Conservation (phyloP, 2,329 filamentous ascomycete species). For the Chaetomium olivaceum region DNA sequence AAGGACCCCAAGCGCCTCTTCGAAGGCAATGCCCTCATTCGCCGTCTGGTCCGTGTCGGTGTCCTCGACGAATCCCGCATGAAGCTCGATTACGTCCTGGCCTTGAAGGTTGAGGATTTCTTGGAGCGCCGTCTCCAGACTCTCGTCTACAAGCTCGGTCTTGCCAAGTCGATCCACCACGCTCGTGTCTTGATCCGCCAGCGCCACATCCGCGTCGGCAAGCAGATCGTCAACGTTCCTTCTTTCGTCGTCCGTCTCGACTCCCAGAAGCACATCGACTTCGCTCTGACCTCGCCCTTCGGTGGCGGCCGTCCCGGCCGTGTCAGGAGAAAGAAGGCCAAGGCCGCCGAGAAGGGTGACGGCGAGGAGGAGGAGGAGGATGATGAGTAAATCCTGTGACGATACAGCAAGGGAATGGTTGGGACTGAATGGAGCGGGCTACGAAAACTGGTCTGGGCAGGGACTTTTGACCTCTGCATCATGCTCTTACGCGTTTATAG, state of each 20-base stretch:
- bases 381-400: slow-evolving; percentile 59
- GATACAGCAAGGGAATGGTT: slow-evolving; percentile 28
- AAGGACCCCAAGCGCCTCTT: slow-evolving; percentile 99
- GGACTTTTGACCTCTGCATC: slow-evolving; percentile 31
- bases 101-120: slow-evolving; percentile 99
- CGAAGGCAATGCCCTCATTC: slow-evolving; percentile 99
- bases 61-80: slow-evolving; percentile 99
- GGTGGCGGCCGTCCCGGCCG: slow-evolving; percentile 95
- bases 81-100: slow-evolving; percentile 99
- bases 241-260: slow-evolving; percentile 99
- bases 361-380: slow-evolving; percentile 84
- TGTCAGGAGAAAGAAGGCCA: slow-evolving; percentile 99
- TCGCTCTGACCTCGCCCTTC: slow-evolving; percentile 94
- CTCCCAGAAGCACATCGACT: slow-evolving; percentile 99
- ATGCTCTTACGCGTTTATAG: slow-evolving; percentile 34
- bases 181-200: slow-evolving; percentile 99
- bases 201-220: slow-evolving; percentile 99
- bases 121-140: slow-evolving; percentile 99
- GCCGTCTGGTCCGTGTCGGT: slow-evolving; percentile 98
- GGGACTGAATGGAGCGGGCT: slow-evolving; percentile 31
- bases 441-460: slow-evolving; percentile 33
- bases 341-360: slow-evolving; percentile 84
- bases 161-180: slow-evolving; percentile 99
- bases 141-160: slow-evolving; percentile 99
- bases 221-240: slow-evolving; percentile 99